Base-by-base conservation (phyloP, 2,329 filamentous ascomycete species). In the Fusarium nodosum region DNA sequence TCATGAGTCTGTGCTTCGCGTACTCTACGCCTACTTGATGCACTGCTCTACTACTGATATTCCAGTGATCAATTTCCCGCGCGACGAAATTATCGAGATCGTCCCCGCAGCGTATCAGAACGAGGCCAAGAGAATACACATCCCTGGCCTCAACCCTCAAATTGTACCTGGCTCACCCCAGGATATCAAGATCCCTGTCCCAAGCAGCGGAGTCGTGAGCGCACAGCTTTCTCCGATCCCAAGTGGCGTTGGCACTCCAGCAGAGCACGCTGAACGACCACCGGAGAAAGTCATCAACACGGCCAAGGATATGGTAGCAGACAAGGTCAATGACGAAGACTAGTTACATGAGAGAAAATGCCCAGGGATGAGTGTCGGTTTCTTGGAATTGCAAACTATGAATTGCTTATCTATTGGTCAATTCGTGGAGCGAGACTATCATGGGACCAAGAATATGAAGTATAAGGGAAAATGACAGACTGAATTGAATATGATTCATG, bases 71-170 rank as follows among this genome's bases (percentile, higher is more conserved):
- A 92, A 93, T 71, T 99, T 99, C 76, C 96, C 96, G 6, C 92
- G 96, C 44, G 91, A 99, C 77, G 94, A 99, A 78, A 98, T 99
- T 77, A 97, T 99, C 72, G 96, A 99, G 84, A 97, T 99, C 77
- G 97, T 98, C 62, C 97, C 96, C 5, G 94, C 95, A 20, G 95
- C 93, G 33, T 99, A 99, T 81, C 96, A 97, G 82, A 99, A 99
- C 77, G 92, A 96, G 79, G 93, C 95, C 22, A 96, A 93, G 79
- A 90, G 94, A 60, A 94, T 99, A 74, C 90, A 92, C 73, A 97
- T 99, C 67, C 91, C 93, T 7, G 86, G 86, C 5, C 79, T 89
- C 28, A 85, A 89, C 61, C 85, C 87, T 15, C 85, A 87, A 51
- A 89, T 94, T 53, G 87, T 97, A 16, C 92, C 93, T 3, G 87